A percentile compares a stretch with the other conserved stretches of the same genome.
Conservation (phyloP, 768 basidiomycete genomes). For the Coprinellus aureogranulatus region DNA sequence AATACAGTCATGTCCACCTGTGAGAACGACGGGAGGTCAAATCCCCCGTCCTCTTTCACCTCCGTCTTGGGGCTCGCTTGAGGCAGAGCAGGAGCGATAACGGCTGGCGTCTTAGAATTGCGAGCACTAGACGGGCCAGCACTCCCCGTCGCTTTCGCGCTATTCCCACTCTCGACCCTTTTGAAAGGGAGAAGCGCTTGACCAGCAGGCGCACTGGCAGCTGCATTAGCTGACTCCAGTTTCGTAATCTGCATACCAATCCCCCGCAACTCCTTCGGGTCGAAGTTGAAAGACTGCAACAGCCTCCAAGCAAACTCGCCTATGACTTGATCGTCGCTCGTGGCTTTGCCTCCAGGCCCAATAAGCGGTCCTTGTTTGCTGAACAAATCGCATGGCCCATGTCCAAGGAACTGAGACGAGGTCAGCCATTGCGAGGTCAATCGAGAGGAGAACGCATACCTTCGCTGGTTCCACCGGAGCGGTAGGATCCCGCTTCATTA, state of each 20-base stretch:
- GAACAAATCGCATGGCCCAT: slow-evolving; percentile 80
- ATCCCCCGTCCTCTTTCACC: slow-evolving; percentile 16
- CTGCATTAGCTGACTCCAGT: slow-evolving; percentile 55
- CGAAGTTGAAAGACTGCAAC: slow-evolving; percentile 69
- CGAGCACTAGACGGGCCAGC: slow-evolving; percentile 14
- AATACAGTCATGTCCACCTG: slow-evolving; percentile 73
- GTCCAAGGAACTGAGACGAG: slow-evolving; percentile 75
- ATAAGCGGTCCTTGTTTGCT: slow-evolving; percentile 68
- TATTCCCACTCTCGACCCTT: slow-evolving; percentile 12
- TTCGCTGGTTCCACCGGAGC: slow-evolving; percentile 91
- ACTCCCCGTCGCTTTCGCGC: background rate
- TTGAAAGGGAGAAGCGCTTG: slow-evolving; percentile 67
- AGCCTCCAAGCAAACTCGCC: slow-evolving; percentile 76
- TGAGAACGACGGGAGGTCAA: slow-evolving; percentile 67
- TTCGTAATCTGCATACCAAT: slow-evolving; percentile 91
- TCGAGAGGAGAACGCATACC: slow-evolving; percentile 38
- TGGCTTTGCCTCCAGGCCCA: slow-evolving; percentile 62
- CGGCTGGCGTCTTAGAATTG: background rate
- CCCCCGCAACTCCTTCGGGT: slow-evolving; percentile 85
- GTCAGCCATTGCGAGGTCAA: background rate
- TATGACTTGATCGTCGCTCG: slow-evolving; percentile 69
- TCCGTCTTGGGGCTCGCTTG: slow-evolving; percentile 10
- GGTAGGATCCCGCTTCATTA: slow-evolving; percentile 82
- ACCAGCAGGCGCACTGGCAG: slow-evolving; percentile 36
- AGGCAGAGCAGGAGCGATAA: slow-evolving; percentile 18